Conservation (phyloP, 768 basidiomycete species). For the Boletus rubescentipes region DNA sequence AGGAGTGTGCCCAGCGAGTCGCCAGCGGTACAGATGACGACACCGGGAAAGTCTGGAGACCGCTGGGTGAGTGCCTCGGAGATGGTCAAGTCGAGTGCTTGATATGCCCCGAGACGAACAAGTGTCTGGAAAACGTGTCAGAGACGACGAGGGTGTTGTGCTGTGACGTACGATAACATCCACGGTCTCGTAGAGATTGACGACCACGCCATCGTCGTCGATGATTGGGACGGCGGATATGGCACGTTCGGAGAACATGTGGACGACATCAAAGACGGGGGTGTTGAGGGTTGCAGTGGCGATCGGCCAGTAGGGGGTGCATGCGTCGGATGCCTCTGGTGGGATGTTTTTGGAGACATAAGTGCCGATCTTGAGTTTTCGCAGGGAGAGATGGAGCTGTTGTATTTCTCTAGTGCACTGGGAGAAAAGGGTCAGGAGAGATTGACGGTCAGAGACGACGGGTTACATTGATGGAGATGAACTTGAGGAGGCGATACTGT, state of each 20-base stretch:
- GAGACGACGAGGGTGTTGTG: background rate
- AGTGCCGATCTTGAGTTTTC: constrained; percentile 89
- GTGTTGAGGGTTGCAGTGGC: constrained; percentile 89
- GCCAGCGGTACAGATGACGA: constrained; percentile 90
- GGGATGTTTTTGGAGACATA: constrained; percentile 65
- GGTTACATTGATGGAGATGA: constrained; percentile 91
- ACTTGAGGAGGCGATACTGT: constrained; percentile 97
- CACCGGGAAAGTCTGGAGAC: constrained; percentile 93
- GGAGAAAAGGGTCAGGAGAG: constrained; percentile 8
- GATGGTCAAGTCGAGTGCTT: constrained; percentile 93
- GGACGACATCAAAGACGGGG: constrained; percentile 96
- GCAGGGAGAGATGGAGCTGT: constrained; percentile 75
- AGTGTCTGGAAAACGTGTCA: constrained; percentile 62
- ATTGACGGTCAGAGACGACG: background rate
- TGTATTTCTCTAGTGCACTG: constrained; percentile 87
- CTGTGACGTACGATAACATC: constrained; percentile 80
- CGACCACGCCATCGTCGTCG: constrained; percentile 87
- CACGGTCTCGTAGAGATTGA: constrained; percentile 97
- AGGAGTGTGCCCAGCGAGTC: constrained; percentile 91
- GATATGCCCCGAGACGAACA: constrained; percentile 91
- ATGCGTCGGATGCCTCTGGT: constrained; percentile 46
- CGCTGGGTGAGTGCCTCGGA: constrained; percentile 90
- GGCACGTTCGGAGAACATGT: constrained; percentile 94
- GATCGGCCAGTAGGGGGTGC: constrained; percentile 84
- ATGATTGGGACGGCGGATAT: constrained; percentile 98